These are phyloP conservation scores for Monosporascus cannonballus DNA, from an alignment of 2,329 filamentous ascomycete species.

Conservation along the genomic window DNA sequence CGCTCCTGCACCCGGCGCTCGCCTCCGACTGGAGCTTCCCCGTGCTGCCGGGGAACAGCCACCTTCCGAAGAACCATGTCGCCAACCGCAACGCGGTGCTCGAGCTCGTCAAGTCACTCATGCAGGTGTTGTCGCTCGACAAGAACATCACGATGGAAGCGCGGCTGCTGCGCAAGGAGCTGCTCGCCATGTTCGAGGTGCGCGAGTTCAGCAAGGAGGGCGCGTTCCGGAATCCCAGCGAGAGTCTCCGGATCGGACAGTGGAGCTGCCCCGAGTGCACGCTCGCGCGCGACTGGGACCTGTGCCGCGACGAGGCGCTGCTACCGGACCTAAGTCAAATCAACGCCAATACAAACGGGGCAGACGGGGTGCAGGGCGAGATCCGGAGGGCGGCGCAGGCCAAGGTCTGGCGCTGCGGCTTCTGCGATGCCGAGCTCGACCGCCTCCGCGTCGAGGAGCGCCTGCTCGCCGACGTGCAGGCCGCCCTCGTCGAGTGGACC, in stretches of 20 bases:
- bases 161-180: constrained; percentile 78
- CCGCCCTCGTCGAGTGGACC: constrained; percentile 70
- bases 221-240: constrained; percentile 80
- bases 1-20: constrained; percentile 83
- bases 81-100: constrained; percentile 65
- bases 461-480: constrained; percentile 71
- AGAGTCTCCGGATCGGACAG: constrained; percentile 65
- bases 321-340: constrained; percentile 44
- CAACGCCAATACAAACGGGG: constrained; percentile 6
- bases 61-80: constrained; percentile 34
- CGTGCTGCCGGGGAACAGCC: constrained; percentile 65
- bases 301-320: constrained; percentile 84
- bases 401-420: constrained; percentile 66
- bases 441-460: constrained; percentile 78
- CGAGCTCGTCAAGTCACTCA: constrained; percentile 86
- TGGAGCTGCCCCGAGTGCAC: constrained; percentile 89
- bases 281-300: constrained; percentile 78
- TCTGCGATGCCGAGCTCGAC: constrained; percentile 71
- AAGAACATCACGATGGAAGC: constrained; percentile 87
- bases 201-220: constrained; percentile 88
- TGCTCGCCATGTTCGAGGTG: constrained; percentile 86
- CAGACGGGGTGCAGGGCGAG: constrained; percentile 7
- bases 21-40: constrained; percentile 86
- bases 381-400: constrained; percentile 21
- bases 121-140: constrained; percentile 87